Conservation (phyloP, 139 green algal genomes). For the Eudorina sp. region DNA sequence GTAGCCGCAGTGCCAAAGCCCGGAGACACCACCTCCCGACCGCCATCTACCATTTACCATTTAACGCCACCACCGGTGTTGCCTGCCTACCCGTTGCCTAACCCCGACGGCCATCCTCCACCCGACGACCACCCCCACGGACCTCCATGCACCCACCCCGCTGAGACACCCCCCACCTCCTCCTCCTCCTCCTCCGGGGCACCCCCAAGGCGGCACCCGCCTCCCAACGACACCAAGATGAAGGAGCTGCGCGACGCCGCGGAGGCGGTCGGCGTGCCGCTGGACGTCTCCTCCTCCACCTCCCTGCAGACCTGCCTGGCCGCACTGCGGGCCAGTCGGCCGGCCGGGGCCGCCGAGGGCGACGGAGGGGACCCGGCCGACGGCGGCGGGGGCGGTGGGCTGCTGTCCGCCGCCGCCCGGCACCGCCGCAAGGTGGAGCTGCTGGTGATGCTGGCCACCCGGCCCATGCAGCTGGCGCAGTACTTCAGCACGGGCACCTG, state of each 20-base stretch:
- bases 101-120: too few relatives aligned
- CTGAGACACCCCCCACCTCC: constrained; percentile 68
- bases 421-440: constrained; percentile 58
- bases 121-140: too few relatives aligned
- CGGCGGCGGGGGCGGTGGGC: background rate
- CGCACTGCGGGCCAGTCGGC: constrained; percentile 41
- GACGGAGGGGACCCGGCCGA: background rate
- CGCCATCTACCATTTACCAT: too few relatives aligned
- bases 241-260: constrained; percentile 1
- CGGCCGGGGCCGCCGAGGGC: background rate
- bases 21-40: too few relatives aligned
- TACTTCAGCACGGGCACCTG: constrained; percentile 91
- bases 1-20: too few relatives aligned
- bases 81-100: too few relatives aligned
- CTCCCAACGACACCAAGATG: constrained; percentile 61
- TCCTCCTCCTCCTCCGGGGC: background rate
- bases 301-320: constrained; percentile 68
- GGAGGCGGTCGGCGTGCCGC: constrained; percentile 48
- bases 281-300: constrained; percentile 71
- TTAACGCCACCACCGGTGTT: too few relatives aligned
- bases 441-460: constrained; percentile 84
- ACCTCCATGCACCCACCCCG: too few relatives aligned
- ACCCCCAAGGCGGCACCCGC: constrained; percentile 13
- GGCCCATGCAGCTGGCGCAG: constrained; percentile 92
- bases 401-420: background rate